Evolutionary conservation across 345 rosid genomes (phyloP).

Genomic region (Populus ilicifolia): DNA sequence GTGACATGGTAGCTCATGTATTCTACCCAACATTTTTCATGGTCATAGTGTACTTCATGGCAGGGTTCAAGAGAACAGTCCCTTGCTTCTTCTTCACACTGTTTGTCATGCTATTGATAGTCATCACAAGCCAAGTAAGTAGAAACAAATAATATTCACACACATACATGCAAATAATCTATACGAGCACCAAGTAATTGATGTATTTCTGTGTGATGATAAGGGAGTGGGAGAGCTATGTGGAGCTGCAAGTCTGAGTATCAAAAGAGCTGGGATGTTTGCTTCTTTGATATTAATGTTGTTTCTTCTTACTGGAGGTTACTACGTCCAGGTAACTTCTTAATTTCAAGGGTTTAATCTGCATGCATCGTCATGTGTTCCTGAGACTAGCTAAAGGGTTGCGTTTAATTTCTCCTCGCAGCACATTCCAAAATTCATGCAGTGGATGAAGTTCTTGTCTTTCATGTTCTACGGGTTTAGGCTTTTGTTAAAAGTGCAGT

Average conservation of each 20-base stretch:
- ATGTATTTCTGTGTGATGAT: background rate
- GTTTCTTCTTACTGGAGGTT: conserved; percentile 95
- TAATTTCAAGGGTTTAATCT: background rate
- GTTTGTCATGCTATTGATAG: conserved; percentile 58
- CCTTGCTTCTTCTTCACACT: conserved; percentile 83
- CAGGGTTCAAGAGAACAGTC: conserved; percentile 77
- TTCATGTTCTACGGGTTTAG: conserved; percentile 88
- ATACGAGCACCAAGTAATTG: background rate
- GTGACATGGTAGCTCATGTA: conserved; percentile 93
- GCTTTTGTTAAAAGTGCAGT: conserved; percentile 78
- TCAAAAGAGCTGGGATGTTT: conserved; percentile 85
- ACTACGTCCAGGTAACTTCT: conserved; percentile 71
- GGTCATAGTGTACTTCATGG: conserved; percentile 90
- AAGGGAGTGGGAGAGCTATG: conserved; percentile 90
- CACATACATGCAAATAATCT: background rate
- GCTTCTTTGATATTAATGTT: conserved; percentile 82
- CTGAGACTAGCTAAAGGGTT: background rate
- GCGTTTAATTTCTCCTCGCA: conserved; percentile 26
- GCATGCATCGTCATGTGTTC: background rate
- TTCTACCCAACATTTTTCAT: conserved; percentile 81
- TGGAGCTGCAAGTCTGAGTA: conserved; percentile 86
- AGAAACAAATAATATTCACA: background rate
- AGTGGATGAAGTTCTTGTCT: conserved; percentile 73
- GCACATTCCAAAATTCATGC: conserved; percentile 81
- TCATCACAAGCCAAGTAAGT: conserved; percentile 89